Conservation (phyloP, 2,329 filamentous ascomycete genomes). For the Curvularia spicifera region DNA sequence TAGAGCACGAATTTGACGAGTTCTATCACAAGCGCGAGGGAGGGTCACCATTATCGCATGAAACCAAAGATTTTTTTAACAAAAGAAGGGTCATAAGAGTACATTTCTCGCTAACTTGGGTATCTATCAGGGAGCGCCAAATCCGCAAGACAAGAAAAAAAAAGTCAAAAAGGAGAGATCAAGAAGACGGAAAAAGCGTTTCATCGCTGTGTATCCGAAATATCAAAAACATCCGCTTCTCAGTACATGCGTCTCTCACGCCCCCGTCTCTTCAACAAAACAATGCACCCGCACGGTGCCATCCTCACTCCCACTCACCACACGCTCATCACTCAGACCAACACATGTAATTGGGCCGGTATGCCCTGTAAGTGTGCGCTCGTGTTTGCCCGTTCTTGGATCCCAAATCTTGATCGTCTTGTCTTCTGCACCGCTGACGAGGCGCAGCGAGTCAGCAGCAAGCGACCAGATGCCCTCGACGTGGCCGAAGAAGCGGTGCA, state of each 20-base stretch:
- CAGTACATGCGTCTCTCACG: neutral
- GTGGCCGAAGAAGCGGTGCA: constrained; percentile 95
- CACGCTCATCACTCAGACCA: constrained; percentile 83
- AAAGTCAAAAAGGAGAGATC: neutral
- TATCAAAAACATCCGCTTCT: too few species aligned
- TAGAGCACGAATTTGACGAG: too few species aligned
- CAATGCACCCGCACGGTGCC: constrained; percentile 77
- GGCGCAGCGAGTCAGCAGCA: constrained; percentile 83
- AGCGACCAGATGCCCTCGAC: constrained; percentile 96
- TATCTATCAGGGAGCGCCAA: neutral
- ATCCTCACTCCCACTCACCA: constrained; percentile 93
- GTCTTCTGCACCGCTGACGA: constrained; percentile 90
- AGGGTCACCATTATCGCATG: too few species aligned
- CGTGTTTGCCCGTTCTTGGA: constrained; percentile 86
- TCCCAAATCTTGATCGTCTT: constrained; percentile 97
- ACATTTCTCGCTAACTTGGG: constrained; percentile 2
- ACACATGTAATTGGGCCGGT: constrained; percentile 91
- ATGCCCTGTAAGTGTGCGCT: constrained; percentile 90
- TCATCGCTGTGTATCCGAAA: too few species aligned
- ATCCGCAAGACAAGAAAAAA: neutral
- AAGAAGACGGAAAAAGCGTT: neutral
- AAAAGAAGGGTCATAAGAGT: too few species aligned
- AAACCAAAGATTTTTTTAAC: too few species aligned
- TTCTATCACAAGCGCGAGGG: too few species aligned
- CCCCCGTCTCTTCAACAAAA: constrained; percentile 27